Percentiles rank a stretch among this genome's conserved stretches.
Conservation (phyloP, 257 asterid species). For the Apocynum venetum region DNA sequence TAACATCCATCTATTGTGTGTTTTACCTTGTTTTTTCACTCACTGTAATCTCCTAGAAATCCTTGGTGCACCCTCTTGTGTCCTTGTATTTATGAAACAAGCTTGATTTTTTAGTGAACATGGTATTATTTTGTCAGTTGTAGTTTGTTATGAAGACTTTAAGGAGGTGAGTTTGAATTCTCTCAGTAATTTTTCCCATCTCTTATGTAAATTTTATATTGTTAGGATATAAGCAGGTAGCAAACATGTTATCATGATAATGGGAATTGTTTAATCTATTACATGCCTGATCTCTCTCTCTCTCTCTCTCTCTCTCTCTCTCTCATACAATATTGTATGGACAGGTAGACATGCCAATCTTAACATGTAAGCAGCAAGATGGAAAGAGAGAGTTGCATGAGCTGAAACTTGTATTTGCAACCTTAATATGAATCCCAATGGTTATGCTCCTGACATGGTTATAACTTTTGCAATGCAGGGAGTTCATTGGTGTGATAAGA, state of each 20-base stretch:
- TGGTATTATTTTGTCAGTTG: background rate
- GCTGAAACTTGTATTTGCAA: background rate
- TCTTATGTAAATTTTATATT: background rate
- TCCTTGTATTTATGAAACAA: background rate
- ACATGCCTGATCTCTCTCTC: background rate
- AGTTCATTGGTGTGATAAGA: slow-evolving; percentile 93
- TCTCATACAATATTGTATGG: background rate
- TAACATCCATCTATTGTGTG: background rate
- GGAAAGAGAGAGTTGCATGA: background rate
- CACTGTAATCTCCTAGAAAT: too few species aligned
- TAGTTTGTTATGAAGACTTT: background rate
- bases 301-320: background rate
- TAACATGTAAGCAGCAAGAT: background rate
- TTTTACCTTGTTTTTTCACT: background rate
- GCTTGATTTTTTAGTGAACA: background rate
- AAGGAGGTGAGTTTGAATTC: background rate
- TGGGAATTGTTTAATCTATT: background rate
- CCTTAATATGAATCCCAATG: background rate
- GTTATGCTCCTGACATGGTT: background rate
- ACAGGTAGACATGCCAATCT: too few species aligned
- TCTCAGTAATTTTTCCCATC: background rate
- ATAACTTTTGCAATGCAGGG: slow-evolving; percentile 53
- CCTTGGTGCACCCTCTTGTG: too few species aligned
- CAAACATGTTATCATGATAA: background rate
- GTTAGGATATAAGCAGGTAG: background rate